Evolutionary conservation across 2,329 filamentous ascomycete genomes (phyloP), one percentile per base, ranked within the genome.

Genomic region (Penicillium thymicola): DNA sequence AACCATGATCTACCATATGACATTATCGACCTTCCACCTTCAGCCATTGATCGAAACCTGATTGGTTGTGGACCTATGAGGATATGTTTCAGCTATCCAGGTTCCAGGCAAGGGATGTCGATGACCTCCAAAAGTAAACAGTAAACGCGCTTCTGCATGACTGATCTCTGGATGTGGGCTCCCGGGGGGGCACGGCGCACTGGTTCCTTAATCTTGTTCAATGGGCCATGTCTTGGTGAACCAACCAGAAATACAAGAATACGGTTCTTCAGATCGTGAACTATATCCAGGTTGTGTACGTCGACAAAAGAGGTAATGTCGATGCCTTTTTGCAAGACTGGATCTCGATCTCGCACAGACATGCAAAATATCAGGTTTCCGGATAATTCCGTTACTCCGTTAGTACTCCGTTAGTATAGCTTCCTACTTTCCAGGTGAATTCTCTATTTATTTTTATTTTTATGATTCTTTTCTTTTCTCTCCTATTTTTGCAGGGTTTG

Each of bases 21-120:
- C 38, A 55, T 46, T 32, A 23, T 28, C n/a, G n/a, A 30, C 44
- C 13, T 46, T 5, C 5, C 1, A 7, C 16, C 52, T 50, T 50
- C 51, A 34, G 48, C 59, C n/a, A 36, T 25, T 32, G 2, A 38
- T 18, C 2, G 10, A 28, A 28, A 25, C 14, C 32, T 28, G 3
- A 59, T 61, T 59, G 57, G 57, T 14, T 25, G 32, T 25, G 47
- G 37, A 50, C 42, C 43, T 55, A 25, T 40, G 18, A 16, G 32
- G 10, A 25, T 50, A 45, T 41, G 60, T 63, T 66, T 66, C 64
- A 66, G 63, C 55, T 57, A 32, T 60, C 46, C 42, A 43, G 43
- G 40, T 44, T 36, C 21, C 10, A 66, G 55, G 63, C 47, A 64
- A 66, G 63, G 64, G 59, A 42, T 45, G 16, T 40, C 25, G 37